Conservation (phyloP, 108 stramenopile genomes). For the Licmophora abbreviata region DNA sequence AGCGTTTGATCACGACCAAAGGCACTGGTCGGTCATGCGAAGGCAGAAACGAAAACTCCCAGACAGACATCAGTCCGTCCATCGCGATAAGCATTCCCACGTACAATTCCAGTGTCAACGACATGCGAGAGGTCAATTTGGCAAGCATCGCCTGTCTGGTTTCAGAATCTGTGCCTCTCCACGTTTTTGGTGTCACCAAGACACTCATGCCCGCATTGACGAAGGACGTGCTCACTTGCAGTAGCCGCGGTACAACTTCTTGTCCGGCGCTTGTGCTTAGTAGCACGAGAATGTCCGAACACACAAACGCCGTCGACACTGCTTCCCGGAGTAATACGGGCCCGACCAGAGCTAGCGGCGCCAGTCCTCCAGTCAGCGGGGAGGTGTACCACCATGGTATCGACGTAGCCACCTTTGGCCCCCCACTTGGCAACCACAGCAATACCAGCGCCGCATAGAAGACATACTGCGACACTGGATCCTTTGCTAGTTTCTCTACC, state of each 20-base stretch:
- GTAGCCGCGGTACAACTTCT: slow-evolving; percentile 20
- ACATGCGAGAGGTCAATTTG: slow-evolving; percentile 44
- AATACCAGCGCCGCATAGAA: slow-evolving; percentile 64
- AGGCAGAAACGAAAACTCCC: slow-evolving; percentile 15
- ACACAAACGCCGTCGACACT: slow-evolving; percentile 43
- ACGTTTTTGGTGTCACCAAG: slow-evolving; percentile 36
- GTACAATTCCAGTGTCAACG: slow-evolving; percentile 46
- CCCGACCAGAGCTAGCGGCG: slow-evolving; percentile 26
- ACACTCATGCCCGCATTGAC: slow-evolving; percentile 70
- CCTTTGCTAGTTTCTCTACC: slow-evolving; percentile 50
- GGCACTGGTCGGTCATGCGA: not conserved
- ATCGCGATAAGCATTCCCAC: slow-evolving; percentile 41
- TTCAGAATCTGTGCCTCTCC: slow-evolving; percentile 58
- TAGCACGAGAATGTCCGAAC: slow-evolving; percentile 59
- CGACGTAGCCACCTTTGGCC: slow-evolving; percentile 9
- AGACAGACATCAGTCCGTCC: slow-evolving; percentile 41
- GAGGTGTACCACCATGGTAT: slow-evolving; percentile 37
- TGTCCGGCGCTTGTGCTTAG: slow-evolving; percentile 5
- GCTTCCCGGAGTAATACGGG: slow-evolving; percentile 69
- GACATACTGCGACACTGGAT: slow-evolving; percentile 78
- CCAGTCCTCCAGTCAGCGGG: not conserved
- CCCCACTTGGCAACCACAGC: slow-evolving; percentile 44
- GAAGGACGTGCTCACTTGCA: slow-evolving; percentile 16
- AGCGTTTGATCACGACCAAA: slow-evolving; percentile 12
- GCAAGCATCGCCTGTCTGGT: slow-evolving; percentile 62